phyloP scores from a whole-genome alignment of 129 eudicot species.

The Tagetes patula region DNA sequence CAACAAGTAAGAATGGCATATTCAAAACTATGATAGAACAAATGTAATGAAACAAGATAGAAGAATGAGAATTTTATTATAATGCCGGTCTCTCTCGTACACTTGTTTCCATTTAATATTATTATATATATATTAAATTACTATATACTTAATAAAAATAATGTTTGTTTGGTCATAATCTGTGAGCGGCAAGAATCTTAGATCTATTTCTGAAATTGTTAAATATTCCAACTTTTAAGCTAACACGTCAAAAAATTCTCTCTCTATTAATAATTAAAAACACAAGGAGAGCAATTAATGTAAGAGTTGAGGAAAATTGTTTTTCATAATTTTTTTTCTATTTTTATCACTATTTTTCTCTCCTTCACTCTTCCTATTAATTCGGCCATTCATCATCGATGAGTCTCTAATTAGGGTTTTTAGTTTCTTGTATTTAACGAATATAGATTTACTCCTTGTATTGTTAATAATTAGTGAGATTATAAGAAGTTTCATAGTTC shows the following conservation, averaged over 20 bases:
- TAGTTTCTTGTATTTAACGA: too few relatives aligned
- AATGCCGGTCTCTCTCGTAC: neutral
- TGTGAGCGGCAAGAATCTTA: slow-evolving; percentile 16
- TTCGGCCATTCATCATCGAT: too few relatives aligned
- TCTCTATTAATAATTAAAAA: too few relatives aligned
- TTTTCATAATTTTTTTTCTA: too few relatives aligned
- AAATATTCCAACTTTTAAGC: neutral
- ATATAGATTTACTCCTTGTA: too few relatives aligned
- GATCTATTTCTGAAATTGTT: neutral
- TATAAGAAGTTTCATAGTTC: too few relatives aligned
- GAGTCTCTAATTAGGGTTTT: too few relatives aligned
- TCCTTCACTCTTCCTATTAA: too few relatives aligned
- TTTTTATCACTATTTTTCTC: too few relatives aligned
- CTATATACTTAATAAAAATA: neutral
- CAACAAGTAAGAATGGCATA: neutral
- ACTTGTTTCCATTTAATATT: neutral
- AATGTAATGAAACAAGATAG: neutral
- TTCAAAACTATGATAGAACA: neutral
- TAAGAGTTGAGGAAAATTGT: too few relatives aligned
- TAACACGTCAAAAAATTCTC: neutral
- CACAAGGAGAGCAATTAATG: too few relatives aligned
- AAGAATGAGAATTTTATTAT: neutral
- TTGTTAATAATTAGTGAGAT: too few relatives aligned
- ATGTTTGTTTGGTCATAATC: slow-evolving; percentile 6
- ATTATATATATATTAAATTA: neutral